A percentile compares a stretch with the other conserved stretches of the same genome.
phyloP scores from a whole-genome alignment of 139 green algal genomes.

The Tetraselmis chui region DNA sequence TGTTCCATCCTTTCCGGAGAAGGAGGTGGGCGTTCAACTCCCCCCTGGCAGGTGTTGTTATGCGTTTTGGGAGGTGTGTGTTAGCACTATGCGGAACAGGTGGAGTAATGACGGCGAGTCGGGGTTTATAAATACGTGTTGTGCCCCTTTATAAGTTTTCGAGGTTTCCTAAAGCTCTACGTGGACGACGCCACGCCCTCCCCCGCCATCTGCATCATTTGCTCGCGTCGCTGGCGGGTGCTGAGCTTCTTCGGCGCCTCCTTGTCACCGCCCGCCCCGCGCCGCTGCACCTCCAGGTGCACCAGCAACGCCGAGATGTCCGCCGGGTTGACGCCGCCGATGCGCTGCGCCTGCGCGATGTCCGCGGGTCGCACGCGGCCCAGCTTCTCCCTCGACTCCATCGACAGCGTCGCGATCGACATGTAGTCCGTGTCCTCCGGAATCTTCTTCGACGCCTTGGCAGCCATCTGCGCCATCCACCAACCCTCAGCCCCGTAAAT shows the following conservation, averaged over 20 bases:
- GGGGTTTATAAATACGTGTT: too few relatives aligned
- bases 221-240: background rate
- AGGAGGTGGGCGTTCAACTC: too few relatives aligned
- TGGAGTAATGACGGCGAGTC: too few relatives aligned
- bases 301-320: conserved; percentile 90
- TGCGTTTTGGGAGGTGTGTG: too few relatives aligned
- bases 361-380: conserved; percentile 56
- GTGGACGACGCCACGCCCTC: too few relatives aligned
- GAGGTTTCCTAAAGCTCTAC: too few relatives aligned
- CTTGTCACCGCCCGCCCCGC: background rate
- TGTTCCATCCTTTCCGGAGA: too few relatives aligned
- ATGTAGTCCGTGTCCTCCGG: conserved; percentile 72
- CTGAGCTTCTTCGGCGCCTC: background rate
- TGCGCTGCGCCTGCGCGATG: conserved; percentile 83
- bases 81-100: too few relatives aligned
- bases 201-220: background rate
- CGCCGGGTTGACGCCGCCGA: conserved; percentile 90
- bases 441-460: conserved; percentile 48
- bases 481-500: too few relatives aligned
- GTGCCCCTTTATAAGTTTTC: too few relatives aligned
- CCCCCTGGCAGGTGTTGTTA: too few relatives aligned
- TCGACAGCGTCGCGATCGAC: conserved; percentile 61
- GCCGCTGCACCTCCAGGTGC: conserved; percentile 63
- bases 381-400: conserved; percentile 91
- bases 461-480: conserved; percentile 60